Percentiles rank a stretch among this genome's conserved stretches.
These are phyloP conservation scores for Pilatotrama ljubarskyi DNA, from an alignment of 768 basidiomycete genomes.

Conservation along the genomic window DNA sequence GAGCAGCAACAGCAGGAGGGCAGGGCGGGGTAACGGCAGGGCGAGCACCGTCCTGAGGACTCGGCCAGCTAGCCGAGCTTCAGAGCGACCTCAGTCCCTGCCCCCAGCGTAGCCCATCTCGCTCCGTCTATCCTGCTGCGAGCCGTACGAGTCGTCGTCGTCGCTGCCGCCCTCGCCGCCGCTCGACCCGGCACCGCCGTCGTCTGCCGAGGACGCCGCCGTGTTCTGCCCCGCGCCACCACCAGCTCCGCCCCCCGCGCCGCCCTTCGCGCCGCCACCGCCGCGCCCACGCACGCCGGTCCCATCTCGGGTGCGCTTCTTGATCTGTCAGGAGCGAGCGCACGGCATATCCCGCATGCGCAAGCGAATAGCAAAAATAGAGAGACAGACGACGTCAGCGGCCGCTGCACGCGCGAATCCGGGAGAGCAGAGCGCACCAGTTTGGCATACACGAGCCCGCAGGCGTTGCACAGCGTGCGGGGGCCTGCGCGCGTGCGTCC, in stretches of 20 bases:
- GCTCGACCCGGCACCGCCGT: conserved; percentile 22
- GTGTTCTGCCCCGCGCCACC: not conserved
- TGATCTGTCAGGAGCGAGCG: conserved; percentile 22
- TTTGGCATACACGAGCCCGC: conserved; percentile 85
- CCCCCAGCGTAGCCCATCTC: conserved; percentile 23
- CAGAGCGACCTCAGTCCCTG: conserved; percentile 12
- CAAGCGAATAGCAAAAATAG: not conserved
- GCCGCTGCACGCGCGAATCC: not conserved
- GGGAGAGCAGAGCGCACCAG: conserved; percentile 50
- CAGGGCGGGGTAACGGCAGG: too few relatives aligned
- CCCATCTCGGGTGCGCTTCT: conserved; percentile 32
- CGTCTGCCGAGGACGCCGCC: conserved; percentile 9
- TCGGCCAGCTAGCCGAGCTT: too few relatives aligned
- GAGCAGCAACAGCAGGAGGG: not conserved
- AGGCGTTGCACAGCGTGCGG: conserved; percentile 82
- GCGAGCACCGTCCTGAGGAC: too few relatives aligned
- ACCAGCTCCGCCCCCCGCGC: not conserved
- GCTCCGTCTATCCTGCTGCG: conserved; percentile 28
- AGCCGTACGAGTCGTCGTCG: conserved; percentile 34
- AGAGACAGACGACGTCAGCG: not conserved
- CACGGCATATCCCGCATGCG: not conserved
- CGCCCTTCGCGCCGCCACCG: not conserved
- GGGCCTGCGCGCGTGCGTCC: conserved; percentile 49
- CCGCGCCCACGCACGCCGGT: conserved; percentile 24
- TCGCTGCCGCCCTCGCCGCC: conserved; percentile 30